Conservation (phyloP, 257 asterid species). For the Jacaranda mimosifolia region DNA sequence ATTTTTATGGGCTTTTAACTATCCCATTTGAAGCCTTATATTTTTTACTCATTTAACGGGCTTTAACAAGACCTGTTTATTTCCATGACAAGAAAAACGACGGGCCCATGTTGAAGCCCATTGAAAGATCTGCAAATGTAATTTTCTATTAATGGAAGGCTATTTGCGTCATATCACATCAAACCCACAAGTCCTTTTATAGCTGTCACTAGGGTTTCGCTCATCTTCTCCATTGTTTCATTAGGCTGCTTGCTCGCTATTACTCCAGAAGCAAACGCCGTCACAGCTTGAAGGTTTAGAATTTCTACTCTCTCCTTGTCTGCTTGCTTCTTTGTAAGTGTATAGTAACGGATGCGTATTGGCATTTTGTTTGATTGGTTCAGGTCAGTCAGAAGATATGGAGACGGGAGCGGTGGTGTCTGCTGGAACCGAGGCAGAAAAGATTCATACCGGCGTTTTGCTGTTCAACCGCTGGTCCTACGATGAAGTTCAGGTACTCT, state of each 20-base stretch:
- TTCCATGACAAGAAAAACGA: no score
- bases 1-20: no score
- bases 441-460: conserved; percentile 51
- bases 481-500: conserved; percentile 66
- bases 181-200: background rate
- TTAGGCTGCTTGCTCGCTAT: conserved; percentile 24
- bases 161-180: background rate
- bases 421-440: conserved; percentile 39
- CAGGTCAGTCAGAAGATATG: conserved; percentile 47
- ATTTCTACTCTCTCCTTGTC: no score
- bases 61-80: no score
- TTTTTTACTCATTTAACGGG: no score
- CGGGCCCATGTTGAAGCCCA: no score
- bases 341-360: background rate
- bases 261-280: conserved; percentile 30
- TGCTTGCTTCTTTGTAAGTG: background rate
- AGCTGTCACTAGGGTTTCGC: conserved; percentile 33
- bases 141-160: background rate
- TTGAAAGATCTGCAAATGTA: background rate
- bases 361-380: background rate
- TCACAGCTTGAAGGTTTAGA: conserved; percentile 15
- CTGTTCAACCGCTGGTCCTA: conserved; percentile 78
- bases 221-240: background rate
- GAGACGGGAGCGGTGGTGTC: conserved; percentile 40
- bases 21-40: no score